Conservation (phyloP, 306 rosid species). For the Pterocarpus macrocarpus region DNA sequence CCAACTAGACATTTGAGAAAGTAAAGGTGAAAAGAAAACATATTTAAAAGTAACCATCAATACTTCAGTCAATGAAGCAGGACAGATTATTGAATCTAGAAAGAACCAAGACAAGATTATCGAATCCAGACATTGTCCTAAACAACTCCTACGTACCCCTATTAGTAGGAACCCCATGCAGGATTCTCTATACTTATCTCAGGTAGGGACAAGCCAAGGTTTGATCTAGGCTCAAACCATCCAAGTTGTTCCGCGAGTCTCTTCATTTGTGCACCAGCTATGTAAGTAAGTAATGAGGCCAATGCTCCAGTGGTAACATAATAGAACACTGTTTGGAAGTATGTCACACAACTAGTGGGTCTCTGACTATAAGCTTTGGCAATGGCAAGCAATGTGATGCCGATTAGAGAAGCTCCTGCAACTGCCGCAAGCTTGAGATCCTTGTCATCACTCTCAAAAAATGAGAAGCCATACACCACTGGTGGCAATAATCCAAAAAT, state of each 20-base stretch:
- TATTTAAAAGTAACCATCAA: background rate
- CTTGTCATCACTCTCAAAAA: slow-evolving; percentile 57
- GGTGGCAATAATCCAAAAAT: slow-evolving; percentile 74
- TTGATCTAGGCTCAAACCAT: slow-evolving; percentile 55
- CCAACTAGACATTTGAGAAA: background rate
- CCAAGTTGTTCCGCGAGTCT: slow-evolving; percentile 59
- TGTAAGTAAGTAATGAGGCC: slow-evolving; percentile 62
- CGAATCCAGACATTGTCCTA: background rate
- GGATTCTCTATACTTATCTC: slow-evolving; percentile 38
- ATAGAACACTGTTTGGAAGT: slow-evolving; percentile 48
- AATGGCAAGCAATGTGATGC: slow-evolving; percentile 64
- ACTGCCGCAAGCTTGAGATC: slow-evolving; percentile 74
- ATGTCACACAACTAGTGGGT: slow-evolving; percentile 39
- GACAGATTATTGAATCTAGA: background rate
- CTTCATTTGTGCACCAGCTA: slow-evolving; percentile 58
- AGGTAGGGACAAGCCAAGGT: slow-evolving; percentile 41
- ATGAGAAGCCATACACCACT: slow-evolving; percentile 68
- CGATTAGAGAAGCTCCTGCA: slow-evolving; percentile 66
- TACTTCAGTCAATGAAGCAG: background rate
- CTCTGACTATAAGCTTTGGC: slow-evolving; percentile 62
- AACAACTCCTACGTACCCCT: background rate
- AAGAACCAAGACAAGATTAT: no score
- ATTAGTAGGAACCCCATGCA: slow-evolving; percentile 53
- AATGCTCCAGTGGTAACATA: slow-evolving; percentile 55
- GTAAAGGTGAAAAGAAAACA: background rate